A percentile compares a stretch with the other conserved stretches of the same genome.
Evolutionary conservation across 805 yeast genomes (phyloP).

Genomic region (Suhomyces sp.): DNA sequence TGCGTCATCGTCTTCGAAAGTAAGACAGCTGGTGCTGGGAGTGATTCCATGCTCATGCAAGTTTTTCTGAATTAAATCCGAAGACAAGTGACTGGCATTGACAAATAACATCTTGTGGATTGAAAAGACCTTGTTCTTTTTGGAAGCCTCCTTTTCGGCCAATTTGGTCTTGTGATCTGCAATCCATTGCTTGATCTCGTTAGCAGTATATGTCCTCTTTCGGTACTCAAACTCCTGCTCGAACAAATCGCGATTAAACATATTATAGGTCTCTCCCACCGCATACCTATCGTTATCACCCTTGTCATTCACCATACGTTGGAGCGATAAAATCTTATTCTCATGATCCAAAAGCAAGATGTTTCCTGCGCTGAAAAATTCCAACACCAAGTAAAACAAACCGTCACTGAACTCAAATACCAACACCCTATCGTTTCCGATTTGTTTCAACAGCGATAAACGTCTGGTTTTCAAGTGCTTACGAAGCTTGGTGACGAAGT

Average conservation of each 20-base stretch:
- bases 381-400: conserved; percentile 69
- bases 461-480: conserved; percentile 83
- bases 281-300: conserved; percentile 63
- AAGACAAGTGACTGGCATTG: conserved; percentile 69
- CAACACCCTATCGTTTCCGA: conserved; percentile 77
- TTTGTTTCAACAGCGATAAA: conserved; percentile 66
- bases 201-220: conserved; percentile 21
- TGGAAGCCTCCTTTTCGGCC: conserved; percentile 11
- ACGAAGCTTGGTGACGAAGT: conserved; percentile 80
- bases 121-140: conserved; percentile 48
- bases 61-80: conserved; percentile 68
- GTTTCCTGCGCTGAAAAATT: conserved; percentile 95
- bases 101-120: conserved; percentile 69
- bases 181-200: conserved; percentile 40
- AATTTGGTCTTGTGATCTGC: conserved; percentile 27
- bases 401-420: conserved; percentile 87
- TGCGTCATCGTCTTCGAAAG: conserved; percentile 21
- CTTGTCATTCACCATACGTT: conserved; percentile 74
- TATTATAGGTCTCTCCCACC: conserved; percentile 67
- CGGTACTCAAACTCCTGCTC: conserved; percentile 13
- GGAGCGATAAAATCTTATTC: conserved; percentile 64
- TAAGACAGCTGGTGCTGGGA: conserved; percentile 39
- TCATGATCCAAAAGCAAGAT: conserved; percentile 71
- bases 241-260: conserved; percentile 57
- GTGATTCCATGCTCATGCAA: conserved; percentile 47